Evolutionary conservation across 495 filamentous ascomycete genomes (phyloP), one percentile per base, ranked within the genome.

Genomic region (Immersiella caudata): DNA sequence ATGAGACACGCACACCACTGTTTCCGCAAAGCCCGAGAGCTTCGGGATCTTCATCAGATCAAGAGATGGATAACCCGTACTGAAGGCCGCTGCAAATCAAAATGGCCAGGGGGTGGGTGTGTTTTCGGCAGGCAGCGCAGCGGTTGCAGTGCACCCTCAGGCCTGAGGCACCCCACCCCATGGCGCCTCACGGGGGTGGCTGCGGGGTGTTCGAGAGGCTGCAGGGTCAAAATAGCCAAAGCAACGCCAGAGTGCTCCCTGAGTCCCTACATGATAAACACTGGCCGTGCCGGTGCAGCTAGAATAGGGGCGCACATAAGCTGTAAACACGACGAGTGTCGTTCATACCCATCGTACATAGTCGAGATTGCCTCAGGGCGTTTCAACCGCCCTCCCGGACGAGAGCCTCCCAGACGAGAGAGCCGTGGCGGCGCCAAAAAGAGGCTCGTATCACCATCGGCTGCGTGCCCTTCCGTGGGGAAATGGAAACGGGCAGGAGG

Each of bases 321-420:
- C 20, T 14, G 54, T n/a, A 25, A 57, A 14, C n/a, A n/a, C 29
- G 6, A 46, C 27, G 20, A 57, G 21, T 26, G 20, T 29, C 40
- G 33, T 25, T 18, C 52, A 36, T 46, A 46, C 35, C 21, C 26
- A 12, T 64, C 64, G 46, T 57, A 68, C 60, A 24, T 64, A 59
- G 52, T 68, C 66, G 66, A 64, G 66, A 68, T 68, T 64, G 52
- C 66, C 27, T 35, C 46, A 60, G 64, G 65, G 58, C 54, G 66
- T 68, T 68, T 68, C 66, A 64, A 68, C 56, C 36, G 20, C 40
- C 40, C 49, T 33, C 51, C 58, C 25, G 33, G 55, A 46, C 9
- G 11, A 46, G 5, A 36, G 12, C 33, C n/a, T n/a, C n/a, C n/a
- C n/a, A n/a, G n/a, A 18, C 22, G 14, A 26, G 11, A 22, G 62